phyloP scores from a whole-genome alignment of 75 land plant species.

The Chamaecyparis obtusa region DNA sequence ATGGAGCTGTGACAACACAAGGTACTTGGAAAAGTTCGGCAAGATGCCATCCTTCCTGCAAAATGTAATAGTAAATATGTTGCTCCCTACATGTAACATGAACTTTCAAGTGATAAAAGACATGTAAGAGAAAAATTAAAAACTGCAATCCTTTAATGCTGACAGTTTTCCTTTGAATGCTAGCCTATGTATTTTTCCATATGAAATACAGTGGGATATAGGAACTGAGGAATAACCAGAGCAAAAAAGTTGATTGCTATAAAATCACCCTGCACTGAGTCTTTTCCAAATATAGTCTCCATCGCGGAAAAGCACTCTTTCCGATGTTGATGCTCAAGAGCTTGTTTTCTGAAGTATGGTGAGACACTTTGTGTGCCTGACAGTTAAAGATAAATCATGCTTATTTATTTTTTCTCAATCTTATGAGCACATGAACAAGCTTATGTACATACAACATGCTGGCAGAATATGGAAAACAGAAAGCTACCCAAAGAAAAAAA shows the following conservation, averaged over 20 bases:
- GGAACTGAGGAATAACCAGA: conserved; percentile 31
- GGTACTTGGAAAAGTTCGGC: conserved; percentile 73
- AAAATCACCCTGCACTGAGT: conserved; percentile 48
- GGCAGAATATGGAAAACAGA: background rate
- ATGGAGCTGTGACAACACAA: conserved; percentile 82
- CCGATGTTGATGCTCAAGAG: conserved; percentile 43
- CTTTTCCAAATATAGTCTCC: conserved; percentile 48
- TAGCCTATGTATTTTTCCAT: background rate
- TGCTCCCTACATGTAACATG: background rate
- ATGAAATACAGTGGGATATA: background rate
- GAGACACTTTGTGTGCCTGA: background rate
- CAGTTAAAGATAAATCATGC: background rate
- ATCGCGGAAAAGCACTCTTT: conserved; percentile 64
- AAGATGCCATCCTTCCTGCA: conserved; percentile 91
- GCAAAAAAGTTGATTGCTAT: conserved; percentile 83
- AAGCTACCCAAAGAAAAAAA: background rate
- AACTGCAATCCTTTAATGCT: background rate
- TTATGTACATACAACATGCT: background rate
- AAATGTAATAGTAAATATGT: background rate
- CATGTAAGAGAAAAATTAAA: background rate
- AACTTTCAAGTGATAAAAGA: background rate
- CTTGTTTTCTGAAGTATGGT: conserved; percentile 23
- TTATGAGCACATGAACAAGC: background rate
- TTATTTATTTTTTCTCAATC: background rate
- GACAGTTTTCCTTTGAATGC: background rate